Base-by-base conservation (phyloP, 1,284 basidiomycete species). In the Porodaedalea pini region DNA sequence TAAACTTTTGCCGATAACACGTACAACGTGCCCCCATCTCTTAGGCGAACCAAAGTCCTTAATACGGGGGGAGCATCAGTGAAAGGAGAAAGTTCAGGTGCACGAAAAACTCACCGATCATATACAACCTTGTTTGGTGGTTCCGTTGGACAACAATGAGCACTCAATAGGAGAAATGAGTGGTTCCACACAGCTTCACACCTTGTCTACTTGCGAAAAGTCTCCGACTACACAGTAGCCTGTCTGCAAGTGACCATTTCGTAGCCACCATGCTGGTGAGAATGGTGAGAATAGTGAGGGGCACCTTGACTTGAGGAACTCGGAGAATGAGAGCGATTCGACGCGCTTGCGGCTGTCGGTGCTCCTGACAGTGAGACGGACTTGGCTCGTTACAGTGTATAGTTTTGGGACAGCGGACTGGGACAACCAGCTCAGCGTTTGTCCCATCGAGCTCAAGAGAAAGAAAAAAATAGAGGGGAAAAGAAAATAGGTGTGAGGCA, bases 21-120 rank as follows among this genome's bases (percentile, higher is more conserved):
- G 71, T 65, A 85, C 84, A 91, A 66, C 32, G 85, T 88, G 19
- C 88, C 89, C 4, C 86, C 86, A 67, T 90, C 88, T 36, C 78
- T 79, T 10, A 85, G 69, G 27, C 79, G 74, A 37, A 90, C 71
- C 55, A 83, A 71, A 15, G 77, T 83, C 63, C 86, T 85, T 54
- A 56, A 57, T 61, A 57, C 17, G 44, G 56, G 44, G n/a, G 4
- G 15, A 54, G 25, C 5, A 37, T 52, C 54, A 44, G 25, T 13
- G 36, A 62, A 49, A 63, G 57, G 15, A 29, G 61, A 48, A 50
- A 55, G 34, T 52, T 65, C 58, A 57, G 51, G 31, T 17, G 17
- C 17, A 54, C 45, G 29, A 52, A 56, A 19, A 29, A 65, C 78
- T 61, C 61, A 84, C 88, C 89, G 78, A 58, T 83, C 77, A 68